Evolutionary conservation across 768 basidiomycete species (phyloP).

Genomic region (Lentinula raphanica): DNA sequence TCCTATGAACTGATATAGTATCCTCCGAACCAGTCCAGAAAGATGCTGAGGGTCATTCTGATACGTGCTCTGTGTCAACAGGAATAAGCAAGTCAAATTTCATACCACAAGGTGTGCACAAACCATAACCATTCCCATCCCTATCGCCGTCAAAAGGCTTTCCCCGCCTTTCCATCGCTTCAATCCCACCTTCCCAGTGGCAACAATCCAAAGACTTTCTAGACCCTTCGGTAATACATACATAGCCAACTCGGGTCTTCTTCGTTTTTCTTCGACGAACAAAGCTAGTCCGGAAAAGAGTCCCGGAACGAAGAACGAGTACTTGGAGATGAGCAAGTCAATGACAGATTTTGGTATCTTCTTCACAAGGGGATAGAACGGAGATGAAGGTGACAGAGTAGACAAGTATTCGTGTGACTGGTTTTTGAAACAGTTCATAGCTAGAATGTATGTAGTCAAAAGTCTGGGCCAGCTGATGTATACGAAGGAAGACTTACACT

Average conservation of each 20-base stretch:
- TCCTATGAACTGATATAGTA: slow-evolving; percentile 86
- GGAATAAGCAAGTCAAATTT: not conserved
- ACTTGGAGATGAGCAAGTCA: slow-evolving; percentile 58
- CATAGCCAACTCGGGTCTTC: slow-evolving; percentile 92
- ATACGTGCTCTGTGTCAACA: slow-evolving; percentile 62
- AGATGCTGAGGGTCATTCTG: slow-evolving; percentile 78
- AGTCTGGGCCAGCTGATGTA: not conserved
- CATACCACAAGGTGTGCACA: slow-evolving; percentile 17
- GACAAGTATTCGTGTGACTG: slow-evolving; percentile 47
- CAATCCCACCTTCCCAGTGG: slow-evolving; percentile 68
- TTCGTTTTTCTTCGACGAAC: slow-evolving; percentile 80
- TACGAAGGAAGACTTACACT: slow-evolving; percentile 43
- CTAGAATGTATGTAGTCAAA: slow-evolving; percentile 30
- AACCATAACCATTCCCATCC: slow-evolving; percentile 91
- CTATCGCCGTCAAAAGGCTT: slow-evolving; percentile 62
- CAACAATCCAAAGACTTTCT: slow-evolving; percentile 85
- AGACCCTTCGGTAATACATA: slow-evolving; percentile 85
- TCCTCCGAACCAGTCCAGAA: slow-evolving; percentile 71
- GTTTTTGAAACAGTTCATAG: slow-evolving; percentile 63
- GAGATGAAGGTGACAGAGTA: slow-evolving; percentile 28
- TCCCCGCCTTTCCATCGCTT: slow-evolving; percentile 68
- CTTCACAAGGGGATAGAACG: slow-evolving; percentile 12
- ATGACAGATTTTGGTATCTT: slow-evolving; percentile 43
- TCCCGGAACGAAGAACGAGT: slow-evolving; percentile 71
- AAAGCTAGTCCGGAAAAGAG: slow-evolving; percentile 71